phyloP scores from a whole-genome alignment of 2,329 filamentous ascomycete genomes.

The Trichothecium roseum region DNA sequence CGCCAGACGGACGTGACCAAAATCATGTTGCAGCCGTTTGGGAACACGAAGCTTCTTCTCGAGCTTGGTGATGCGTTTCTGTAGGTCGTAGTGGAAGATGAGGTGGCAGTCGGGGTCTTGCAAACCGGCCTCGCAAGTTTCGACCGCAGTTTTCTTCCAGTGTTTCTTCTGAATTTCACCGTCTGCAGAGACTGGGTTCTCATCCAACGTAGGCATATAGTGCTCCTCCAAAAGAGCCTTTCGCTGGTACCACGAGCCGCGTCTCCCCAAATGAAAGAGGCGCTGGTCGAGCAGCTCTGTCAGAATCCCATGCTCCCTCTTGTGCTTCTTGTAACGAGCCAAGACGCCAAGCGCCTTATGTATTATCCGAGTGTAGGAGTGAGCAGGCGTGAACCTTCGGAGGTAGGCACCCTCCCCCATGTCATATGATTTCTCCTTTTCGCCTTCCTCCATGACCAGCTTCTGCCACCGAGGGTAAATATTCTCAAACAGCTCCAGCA shows the following conservation, averaged over 20 bases:
- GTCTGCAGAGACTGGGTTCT: constrained; percentile 24
- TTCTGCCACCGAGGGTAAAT: constrained; percentile 73
- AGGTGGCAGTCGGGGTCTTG: constrained; percentile 84
- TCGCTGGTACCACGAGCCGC: constrained; percentile 91
- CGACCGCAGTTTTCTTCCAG: constrained; percentile 68
- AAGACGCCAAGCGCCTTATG: constrained; percentile 77
- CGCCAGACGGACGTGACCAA: constrained; percentile 70
- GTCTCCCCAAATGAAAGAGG: constrained; percentile 74
- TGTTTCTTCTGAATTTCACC: constrained; percentile 57
- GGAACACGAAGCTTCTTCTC: constrained; percentile 77
- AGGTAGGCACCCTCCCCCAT: constrained; percentile 82
- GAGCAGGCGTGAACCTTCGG: constrained; percentile 78
- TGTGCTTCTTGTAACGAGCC: constrained; percentile 72
- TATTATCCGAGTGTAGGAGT: constrained; percentile 86
- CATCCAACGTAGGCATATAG: constrained; percentile 65
- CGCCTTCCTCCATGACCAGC: constrained; percentile 62
- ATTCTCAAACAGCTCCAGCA: constrained; percentile 62
- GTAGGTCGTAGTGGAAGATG: constrained; percentile 87
- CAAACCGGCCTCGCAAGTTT: constrained; percentile 77
- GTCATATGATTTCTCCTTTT: constrained; percentile 71
- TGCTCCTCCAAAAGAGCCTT: constrained; percentile 92
- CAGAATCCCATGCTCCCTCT: constrained; percentile 64
- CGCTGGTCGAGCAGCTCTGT: constrained; percentile 67
- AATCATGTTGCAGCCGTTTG: constrained; percentile 83
- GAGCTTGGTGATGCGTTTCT: constrained; percentile 86